Evolutionary conservation across 345 rosid species (phyloP), one percentile per base, ranked within the genome.

Genomic region (Nephelium lappaceum): DNA sequence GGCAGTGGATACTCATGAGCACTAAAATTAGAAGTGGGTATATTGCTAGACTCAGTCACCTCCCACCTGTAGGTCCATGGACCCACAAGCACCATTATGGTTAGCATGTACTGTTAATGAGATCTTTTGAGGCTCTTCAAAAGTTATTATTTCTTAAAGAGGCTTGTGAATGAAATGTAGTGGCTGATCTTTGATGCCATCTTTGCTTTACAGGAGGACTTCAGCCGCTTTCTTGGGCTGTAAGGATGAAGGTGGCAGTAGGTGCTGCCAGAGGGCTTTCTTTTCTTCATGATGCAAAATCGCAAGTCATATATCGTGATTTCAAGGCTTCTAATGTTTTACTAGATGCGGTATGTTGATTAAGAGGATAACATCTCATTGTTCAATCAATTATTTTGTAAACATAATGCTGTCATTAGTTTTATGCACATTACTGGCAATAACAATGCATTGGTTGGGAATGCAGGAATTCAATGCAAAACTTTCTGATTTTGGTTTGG

Each of bases 401-500:
- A 42, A 45, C 25, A 38, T 69, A 16, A 57, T 67, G 19, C 42
- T 42, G 55, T 21, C 49, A 18, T 73, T 27, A 42, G 41, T 45
- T 4, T 69, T 62, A 16, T 43, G 3, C 23, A 49, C 5, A 21
- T 61, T 80, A 62, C 68, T 65, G 78, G 75, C 24, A 10, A 51
- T 81, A 42, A 77, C 53, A 49, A 53, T 75, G 42, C 23, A 45
- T 41, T 75, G 19, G 58, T 41, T 75, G 19, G 58, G 21, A 21
- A 63, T 82, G 85, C 91, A 95, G 99, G 99, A 93, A 21, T 95
- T 90, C 85, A 95, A 92, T 80, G 85, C 95, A 45, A 95, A 91
- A 75, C 92, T 95, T 51, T 95, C 99, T 10, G 99, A 95, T 85
- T 95, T 95, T 64, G 99, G 99, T 73, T 67, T 95, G 89, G 99